A percentile compares a stretch with the other conserved stretches of the same genome.
These are phyloP conservation scores for Dovyalis caffra DNA, from an alignment of 345 rosid species.

Conservation along the genomic window DNA sequence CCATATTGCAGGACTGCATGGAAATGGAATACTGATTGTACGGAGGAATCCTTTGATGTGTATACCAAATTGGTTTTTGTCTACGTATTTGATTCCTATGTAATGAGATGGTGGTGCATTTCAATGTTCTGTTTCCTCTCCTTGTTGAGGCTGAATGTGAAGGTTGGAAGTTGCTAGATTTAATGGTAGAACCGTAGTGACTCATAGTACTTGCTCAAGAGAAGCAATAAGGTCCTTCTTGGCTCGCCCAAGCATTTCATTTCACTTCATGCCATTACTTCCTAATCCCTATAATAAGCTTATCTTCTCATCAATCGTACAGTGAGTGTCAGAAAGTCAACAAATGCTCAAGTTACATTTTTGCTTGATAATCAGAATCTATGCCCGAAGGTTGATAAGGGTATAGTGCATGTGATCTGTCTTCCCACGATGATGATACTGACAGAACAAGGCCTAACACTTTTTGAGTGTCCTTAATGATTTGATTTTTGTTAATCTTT, in stretches of 20 bases:
- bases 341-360: neutral
- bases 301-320: neutral
- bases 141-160: neutral
- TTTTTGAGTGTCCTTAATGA: neutral
- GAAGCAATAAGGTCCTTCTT: neutral
- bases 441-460: neutral
- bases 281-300: neutral
- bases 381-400: neutral
- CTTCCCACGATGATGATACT: neutral
- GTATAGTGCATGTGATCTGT: neutral
- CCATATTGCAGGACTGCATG: neutral
- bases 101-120: too few species aligned
- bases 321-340: neutral
- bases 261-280: neutral
- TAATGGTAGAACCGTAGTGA: neutral
- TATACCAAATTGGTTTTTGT: neutral
- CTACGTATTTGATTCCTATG: too few species aligned
- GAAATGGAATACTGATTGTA: neutral
- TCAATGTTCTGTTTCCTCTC: neutral
- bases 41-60: neutral
- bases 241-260: neutral
- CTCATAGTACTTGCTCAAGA: neutral
- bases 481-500: neutral
- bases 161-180: neutral
- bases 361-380: neutral